These are phyloP conservation scores for Sequoiadendron giganteum DNA, from an alignment of 75 land plant genomes.

Conservation along the genomic window DNA sequence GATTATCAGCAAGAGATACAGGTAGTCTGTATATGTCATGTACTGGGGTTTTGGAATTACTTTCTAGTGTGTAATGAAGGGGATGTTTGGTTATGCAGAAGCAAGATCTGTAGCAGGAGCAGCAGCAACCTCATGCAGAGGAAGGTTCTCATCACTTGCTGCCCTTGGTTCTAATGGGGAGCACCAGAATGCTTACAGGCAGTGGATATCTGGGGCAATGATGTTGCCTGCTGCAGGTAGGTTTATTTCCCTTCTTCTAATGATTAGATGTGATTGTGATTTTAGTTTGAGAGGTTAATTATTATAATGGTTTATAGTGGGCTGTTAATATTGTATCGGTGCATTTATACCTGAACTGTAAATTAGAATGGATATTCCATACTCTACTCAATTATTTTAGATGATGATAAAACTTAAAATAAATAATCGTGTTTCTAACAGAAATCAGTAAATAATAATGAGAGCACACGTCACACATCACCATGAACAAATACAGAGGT, in stretches of 20 bases:
- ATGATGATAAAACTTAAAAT: no score
- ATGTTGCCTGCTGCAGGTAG: constrained; percentile 66
- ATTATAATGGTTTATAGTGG: not conserved
- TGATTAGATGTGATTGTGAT: not conserved
- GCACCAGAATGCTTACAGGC: constrained; percentile 16
- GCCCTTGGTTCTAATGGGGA: constrained; percentile 1
- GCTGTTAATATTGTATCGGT: not conserved
- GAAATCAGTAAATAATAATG: no score
- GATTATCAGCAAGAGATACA: not conserved
- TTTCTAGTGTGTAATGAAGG: not conserved
- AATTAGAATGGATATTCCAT: no score
- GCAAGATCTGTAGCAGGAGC: constrained; percentile 33
- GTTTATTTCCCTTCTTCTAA: not conserved
- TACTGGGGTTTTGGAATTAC: not conserved
- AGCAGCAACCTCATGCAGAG: constrained; percentile 24
- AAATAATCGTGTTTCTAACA: no score
- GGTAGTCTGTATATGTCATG: not conserved
- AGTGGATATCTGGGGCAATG: constrained; percentile 48
- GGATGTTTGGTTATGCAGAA: constrained; percentile 23
- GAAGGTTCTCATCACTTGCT: constrained; percentile 24
- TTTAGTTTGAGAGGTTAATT: not conserved
- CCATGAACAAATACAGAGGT: no score
- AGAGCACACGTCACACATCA: no score
- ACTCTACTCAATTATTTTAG: no score
- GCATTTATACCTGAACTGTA: no score